Conservation (phyloP, 345 rosid genomes). For the Aethionema arabicum region DNA sequence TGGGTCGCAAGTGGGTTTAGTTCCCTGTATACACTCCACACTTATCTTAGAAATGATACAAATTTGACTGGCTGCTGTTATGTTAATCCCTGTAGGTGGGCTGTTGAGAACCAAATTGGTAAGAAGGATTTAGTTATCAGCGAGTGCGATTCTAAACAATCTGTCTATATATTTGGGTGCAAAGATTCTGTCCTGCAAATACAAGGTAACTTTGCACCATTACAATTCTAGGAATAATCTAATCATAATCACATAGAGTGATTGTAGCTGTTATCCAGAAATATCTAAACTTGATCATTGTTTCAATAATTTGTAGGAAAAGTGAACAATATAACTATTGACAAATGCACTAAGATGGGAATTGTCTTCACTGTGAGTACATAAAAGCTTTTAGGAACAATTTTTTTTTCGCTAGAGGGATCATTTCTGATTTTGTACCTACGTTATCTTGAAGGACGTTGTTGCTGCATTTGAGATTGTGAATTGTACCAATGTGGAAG, state of each 20-base stretch:
- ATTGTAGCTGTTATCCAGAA: too few relatives aligned
- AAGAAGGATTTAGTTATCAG: conserved; percentile 76
- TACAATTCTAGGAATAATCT: neutral
- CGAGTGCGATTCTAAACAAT: conserved; percentile 90
- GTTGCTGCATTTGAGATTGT: conserved; percentile 99
- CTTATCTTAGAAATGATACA: conserved; percentile 19
- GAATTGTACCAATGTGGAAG: conserved; percentile 89
- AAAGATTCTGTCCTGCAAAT: conserved; percentile 96
- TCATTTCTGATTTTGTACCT: conserved; percentile 2
- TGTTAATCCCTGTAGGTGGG: conserved; percentile 63
- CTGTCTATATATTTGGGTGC: conserved; percentile 94
- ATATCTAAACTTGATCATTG: too few relatives aligned
- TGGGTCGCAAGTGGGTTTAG: conserved; percentile 91
- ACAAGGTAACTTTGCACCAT: conserved; percentile 50
- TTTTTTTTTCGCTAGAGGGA: neutral
- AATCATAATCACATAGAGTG: too few relatives aligned
- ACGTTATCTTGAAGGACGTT: conserved; percentile 63
- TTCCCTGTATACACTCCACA: conserved; percentile 7
- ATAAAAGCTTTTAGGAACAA: conserved; percentile 1
- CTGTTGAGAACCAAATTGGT: conserved; percentile 93
- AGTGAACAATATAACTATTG: conserved; percentile 94
- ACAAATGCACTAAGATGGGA: conserved; percentile 94
- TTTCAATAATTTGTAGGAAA: conserved; percentile 61
- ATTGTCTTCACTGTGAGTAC: conserved; percentile 76
- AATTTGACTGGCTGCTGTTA: conserved; percentile 21